phyloP scores from a whole-genome alignment of 2,329 filamentous ascomycete genomes.

The Colletotrichum tamarilloi region DNA sequence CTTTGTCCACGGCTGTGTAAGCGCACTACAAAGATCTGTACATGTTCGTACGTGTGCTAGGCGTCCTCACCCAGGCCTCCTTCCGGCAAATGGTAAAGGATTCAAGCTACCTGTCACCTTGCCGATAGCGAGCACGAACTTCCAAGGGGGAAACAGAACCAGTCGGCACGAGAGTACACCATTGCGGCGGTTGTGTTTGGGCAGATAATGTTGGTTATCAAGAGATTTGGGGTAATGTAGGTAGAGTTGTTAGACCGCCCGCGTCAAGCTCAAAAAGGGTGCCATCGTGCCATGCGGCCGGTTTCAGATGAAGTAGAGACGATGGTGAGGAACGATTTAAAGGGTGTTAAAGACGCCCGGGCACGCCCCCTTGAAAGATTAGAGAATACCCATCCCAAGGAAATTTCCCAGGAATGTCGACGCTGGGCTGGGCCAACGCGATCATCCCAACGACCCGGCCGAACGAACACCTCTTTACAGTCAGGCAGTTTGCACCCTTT shows the following conservation, averaged over 20 bases:
- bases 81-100: not conserved
- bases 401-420: constrained; percentile 26
- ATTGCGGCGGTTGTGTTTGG: not conserved
- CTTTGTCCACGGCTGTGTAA: constrained; percentile 7
- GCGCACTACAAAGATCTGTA: not conserved
- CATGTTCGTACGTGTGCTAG: not conserved
- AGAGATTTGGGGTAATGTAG: not conserved
- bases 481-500: not conserved
- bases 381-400: not conserved
- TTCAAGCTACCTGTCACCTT: not conserved
- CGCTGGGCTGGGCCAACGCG: constrained; percentile 16
- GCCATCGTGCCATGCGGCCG: constrained; percentile 18
- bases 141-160: not conserved
- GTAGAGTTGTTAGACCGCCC: not conserved
- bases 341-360: not conserved
- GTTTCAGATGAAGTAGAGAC: not conserved
- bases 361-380: not conserved
- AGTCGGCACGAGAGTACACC: constrained; percentile 12
- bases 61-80: not conserved
- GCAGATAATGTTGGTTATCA: not conserved
- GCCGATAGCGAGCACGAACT: constrained; percentile 4
- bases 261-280: constrained; percentile 6
- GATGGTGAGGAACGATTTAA: not conserved
- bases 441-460: constrained; percentile 18
- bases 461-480: not conserved